Conservation (phyloP, 768 basidiomycete genomes). For the Candolleomyces efflorescens region DNA sequence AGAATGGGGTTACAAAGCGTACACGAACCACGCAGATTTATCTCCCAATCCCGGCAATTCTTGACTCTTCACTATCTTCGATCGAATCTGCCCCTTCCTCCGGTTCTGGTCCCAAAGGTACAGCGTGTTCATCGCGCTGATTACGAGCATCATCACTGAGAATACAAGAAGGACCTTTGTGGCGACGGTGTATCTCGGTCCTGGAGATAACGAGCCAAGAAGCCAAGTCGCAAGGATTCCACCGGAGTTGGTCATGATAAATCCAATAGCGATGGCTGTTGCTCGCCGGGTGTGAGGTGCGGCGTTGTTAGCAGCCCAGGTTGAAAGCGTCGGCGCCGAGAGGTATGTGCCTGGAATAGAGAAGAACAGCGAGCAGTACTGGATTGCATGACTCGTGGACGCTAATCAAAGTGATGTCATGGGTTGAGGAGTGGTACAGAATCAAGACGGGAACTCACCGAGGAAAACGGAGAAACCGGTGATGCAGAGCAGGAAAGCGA, state of each 20-base stretch:
- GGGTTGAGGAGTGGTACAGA: neutral
- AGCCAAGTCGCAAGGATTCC: conserved; percentile 63
- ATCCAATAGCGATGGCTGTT: conserved; percentile 52
- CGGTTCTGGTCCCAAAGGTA: conserved; percentile 42
- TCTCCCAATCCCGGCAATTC: conserved; percentile 44
- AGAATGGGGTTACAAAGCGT: conserved; percentile 30
- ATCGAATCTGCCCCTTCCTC: conserved; percentile 37
- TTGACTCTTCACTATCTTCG: conserved; percentile 21
- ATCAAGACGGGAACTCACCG: conserved; percentile 26
- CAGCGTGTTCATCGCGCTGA: conserved; percentile 31
- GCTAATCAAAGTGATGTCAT: neutral
- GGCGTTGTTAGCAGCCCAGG: conserved; percentile 63
- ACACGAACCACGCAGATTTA: conserved; percentile 50
- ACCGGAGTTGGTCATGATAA: conserved; percentile 55
- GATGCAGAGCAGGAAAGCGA: conserved; percentile 37
- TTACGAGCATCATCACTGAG: conserved; percentile 34
- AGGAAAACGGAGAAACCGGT: conserved; percentile 57
- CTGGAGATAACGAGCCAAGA: conserved; percentile 43
- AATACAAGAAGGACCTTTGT: conserved; percentile 38
- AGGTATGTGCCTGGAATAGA: conserved; percentile 49
- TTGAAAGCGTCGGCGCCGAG: conserved; percentile 47
- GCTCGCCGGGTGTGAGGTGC: conserved; percentile 54
- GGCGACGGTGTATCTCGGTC: conserved; percentile 47
- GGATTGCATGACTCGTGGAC: conserved; percentile 33
- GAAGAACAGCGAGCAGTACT: conserved; percentile 56